Evolutionary conservation across 345 rosid genomes (phyloP).

Genomic region (Streptanthus diversifolius): DNA sequence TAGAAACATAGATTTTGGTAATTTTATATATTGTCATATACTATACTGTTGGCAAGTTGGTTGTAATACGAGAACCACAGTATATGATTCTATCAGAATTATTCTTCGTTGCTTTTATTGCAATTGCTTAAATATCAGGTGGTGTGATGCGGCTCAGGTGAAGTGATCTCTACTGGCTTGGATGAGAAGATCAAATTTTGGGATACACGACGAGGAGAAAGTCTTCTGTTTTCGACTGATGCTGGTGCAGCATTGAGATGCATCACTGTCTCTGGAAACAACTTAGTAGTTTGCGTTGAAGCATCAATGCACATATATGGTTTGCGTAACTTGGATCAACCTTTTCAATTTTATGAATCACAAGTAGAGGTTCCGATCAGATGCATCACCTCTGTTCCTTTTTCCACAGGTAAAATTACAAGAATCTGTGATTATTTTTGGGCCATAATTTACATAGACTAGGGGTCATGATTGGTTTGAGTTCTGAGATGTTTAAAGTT

Average conservation of each 20-base stretch:
- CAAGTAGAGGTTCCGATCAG: slow-evolving; percentile 49
- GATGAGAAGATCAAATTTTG: slow-evolving; percentile 70
- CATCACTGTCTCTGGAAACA: slow-evolving; percentile 60
- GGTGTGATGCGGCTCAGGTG: slow-evolving; percentile 41
- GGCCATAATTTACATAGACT: background rate
- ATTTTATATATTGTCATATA: background rate
- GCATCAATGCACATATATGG: slow-evolving; percentile 61
- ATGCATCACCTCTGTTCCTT: slow-evolving; percentile 56
- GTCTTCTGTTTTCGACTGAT: slow-evolving; percentile 25
- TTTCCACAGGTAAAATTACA: slow-evolving; percentile 53
- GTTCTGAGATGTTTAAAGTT: slow-evolving; percentile 3
- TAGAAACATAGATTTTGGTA: background rate
- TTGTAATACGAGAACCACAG: background rate
- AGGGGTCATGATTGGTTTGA: slow-evolving; percentile 1
- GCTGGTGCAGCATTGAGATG: slow-evolving; percentile 50
- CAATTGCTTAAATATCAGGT: background rate
- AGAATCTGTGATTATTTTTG: slow-evolving; percentile 36
- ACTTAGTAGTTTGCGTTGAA: slow-evolving; percentile 61
- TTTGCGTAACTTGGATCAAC: slow-evolving; percentile 55
- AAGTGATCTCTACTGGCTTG: slow-evolving; percentile 62
- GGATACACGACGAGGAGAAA: slow-evolving; percentile 53
- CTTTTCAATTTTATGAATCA: slow-evolving; percentile 47
- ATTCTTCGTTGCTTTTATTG: background rate
- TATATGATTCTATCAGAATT: background rate
- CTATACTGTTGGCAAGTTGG: background rate